These are phyloP conservation scores for Huntiella moniliformis DNA, from an alignment of 2,329 filamentous ascomycete species.

Conservation along the genomic window DNA sequence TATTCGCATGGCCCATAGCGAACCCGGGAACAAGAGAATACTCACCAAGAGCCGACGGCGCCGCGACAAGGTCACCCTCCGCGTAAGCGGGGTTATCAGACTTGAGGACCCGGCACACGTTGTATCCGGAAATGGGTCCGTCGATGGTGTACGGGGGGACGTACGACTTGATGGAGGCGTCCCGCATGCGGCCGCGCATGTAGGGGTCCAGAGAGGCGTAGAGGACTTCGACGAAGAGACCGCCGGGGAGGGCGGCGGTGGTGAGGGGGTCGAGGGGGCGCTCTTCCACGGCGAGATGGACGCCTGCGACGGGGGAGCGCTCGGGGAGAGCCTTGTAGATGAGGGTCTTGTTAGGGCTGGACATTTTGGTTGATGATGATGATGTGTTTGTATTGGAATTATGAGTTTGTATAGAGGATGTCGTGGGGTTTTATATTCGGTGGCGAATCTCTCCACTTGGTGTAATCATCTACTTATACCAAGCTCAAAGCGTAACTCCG, in stretches of 20 bases:
- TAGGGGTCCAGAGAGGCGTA: slow-evolving; percentile 73
- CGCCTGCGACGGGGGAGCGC: slow-evolving; percentile 47
- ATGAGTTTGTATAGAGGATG: neutral
- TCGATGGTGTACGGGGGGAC: slow-evolving; percentile 32
- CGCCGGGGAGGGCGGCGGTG: slow-evolving; percentile 39
- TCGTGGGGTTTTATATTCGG: neutral
- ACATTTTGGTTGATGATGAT: slow-evolving; percentile 17
- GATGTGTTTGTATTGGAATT: neutral
- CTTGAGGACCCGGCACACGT: slow-evolving; percentile 51
- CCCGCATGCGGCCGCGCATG: slow-evolving; percentile 62
- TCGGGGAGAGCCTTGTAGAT: slow-evolving; percentile 52
- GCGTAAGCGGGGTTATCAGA: slow-evolving; percentile 44
- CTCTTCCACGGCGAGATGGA: slow-evolving; percentile 50
- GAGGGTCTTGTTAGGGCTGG: slow-evolving; percentile 46
- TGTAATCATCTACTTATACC: too few relatives aligned
- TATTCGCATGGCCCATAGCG: slow-evolving; percentile 24
- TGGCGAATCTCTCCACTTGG: neutral
- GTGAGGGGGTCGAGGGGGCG: slow-evolving; percentile 44
- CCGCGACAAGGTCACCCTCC: slow-evolving; percentile 47
- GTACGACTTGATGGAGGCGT: slow-evolving; percentile 42
- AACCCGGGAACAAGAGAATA: slow-evolving; percentile 39
- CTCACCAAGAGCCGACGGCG: slow-evolving; percentile 43
- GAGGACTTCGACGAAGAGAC: slow-evolving; percentile 49
- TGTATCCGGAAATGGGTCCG: slow-evolving; percentile 44
- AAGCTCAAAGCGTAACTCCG: too few relatives aligned